phyloP scores from a whole-genome alignment of 2,329 filamentous ascomycete genomes.

The Nemania serpens region DNA sequence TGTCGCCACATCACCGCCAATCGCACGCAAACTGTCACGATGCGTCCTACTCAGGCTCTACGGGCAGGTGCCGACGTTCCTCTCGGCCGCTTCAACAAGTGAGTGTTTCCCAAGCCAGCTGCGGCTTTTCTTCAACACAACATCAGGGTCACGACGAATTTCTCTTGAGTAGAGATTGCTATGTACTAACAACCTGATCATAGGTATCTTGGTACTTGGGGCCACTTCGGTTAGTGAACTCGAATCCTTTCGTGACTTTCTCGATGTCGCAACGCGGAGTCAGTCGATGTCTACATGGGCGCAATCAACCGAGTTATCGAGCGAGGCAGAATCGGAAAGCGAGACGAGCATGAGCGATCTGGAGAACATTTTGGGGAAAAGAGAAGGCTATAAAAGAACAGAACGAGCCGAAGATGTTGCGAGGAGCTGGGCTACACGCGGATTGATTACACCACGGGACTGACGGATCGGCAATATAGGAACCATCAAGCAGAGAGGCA shows the following conservation, averaged over 20 bases:
- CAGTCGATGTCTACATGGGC: conserved; percentile 3
- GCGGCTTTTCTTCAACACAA: conserved; percentile 41
- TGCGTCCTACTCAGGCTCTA: conserved; percentile 54
- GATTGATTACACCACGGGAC: conserved; percentile 27
- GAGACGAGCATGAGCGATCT: neutral
- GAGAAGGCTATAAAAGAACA: neutral
- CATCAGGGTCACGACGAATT: neutral
- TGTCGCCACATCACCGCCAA: conserved; percentile 37
- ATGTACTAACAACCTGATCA: conserved; percentile 31
- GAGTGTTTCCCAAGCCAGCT: conserved; percentile 38
- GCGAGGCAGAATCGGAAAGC: neutral
- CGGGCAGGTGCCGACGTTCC: conserved; percentile 47
- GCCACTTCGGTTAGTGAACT: conserved; percentile 68
- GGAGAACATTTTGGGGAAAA: neutral
- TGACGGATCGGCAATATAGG: conserved; percentile 46
- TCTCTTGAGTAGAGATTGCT: neutral
- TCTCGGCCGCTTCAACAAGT: conserved; percentile 52
- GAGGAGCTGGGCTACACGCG: neutral
- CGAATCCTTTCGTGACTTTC: neutral
- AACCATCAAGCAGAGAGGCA: conserved; percentile 65
- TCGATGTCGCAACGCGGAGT: neutral
- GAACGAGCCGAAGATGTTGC: neutral
- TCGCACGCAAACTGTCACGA: conserved; percentile 42
- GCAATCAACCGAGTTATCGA: neutral
- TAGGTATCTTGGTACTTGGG: conserved; percentile 78